Evolutionary conservation across 1,284 basidiomycete species (phyloP).

Genomic region (Leccinum subrobustum): DNA sequence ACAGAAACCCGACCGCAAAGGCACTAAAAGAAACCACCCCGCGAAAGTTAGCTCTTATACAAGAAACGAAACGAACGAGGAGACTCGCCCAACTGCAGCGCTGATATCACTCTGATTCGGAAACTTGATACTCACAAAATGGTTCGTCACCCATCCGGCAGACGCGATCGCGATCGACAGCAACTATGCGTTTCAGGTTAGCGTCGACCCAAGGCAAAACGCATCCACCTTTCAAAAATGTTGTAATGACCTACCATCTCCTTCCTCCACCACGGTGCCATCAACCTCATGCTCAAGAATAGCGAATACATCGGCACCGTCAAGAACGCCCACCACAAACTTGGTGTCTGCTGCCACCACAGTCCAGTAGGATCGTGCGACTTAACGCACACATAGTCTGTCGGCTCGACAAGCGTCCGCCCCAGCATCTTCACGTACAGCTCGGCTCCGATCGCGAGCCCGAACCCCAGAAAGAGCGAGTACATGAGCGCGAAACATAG

Average conservation of each 20-base stretch:
- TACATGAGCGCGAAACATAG: slow-evolving; percentile 83
- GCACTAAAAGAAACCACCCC: slow-evolving; percentile 44
- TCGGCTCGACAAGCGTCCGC: slow-evolving; percentile 45
- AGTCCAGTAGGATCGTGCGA: slow-evolving; percentile 54
- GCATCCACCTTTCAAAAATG: background rate
- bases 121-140: slow-evolving; percentile 69
- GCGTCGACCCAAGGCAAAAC: background rate
- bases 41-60: background rate
- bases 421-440: slow-evolving; percentile 60
- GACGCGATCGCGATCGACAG: slow-evolving; percentile 67
- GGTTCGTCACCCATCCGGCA: slow-evolving; percentile 79
- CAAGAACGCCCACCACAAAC: slow-evolving; percentile 68
- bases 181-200: slow-evolving; percentile 38
- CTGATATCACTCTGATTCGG: slow-evolving; percentile 71
- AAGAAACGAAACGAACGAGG: background rate
- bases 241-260: slow-evolving; percentile 54
- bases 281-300: slow-evolving; percentile 74
- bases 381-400: slow-evolving; percentile 57
- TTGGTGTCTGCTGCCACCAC: slow-evolving; percentile 61
- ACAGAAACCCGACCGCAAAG: slow-evolving; percentile 80
- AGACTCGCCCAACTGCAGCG: slow-evolving; percentile 62
- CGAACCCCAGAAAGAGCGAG: slow-evolving; percentile 80
- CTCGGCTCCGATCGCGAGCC: slow-evolving; percentile 76
- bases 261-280: slow-evolving; percentile 68
- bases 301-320: slow-evolving; percentile 79